These are phyloP conservation scores for Termitomyces sp. DNA, from an alignment of 768 basidiomycete genomes.

Conservation along the genomic window DNA sequence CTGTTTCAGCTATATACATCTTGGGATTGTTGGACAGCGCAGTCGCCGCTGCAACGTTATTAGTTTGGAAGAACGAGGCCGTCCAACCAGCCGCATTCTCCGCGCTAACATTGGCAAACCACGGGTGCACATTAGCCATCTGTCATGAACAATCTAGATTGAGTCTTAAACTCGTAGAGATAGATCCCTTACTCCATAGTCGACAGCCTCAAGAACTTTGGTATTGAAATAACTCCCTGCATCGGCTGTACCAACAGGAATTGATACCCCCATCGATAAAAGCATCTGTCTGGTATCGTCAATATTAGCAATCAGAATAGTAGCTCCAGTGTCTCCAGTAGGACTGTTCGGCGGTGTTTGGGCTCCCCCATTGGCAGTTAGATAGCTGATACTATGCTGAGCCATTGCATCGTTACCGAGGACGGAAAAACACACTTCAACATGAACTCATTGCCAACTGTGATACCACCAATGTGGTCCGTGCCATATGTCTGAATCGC, in stretches of 20 bases:
- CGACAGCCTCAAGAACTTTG: slow-evolving; percentile 51
- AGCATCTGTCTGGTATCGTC: slow-evolving; percentile 58
- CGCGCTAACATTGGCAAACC: slow-evolving; percentile 82
- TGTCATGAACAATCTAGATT: slow-evolving; percentile 16
- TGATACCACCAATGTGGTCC: slow-evolving; percentile 70
- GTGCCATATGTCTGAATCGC: slow-evolving; percentile 77
- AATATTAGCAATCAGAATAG: slow-evolving; percentile 61
- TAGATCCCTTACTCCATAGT: slow-evolving; percentile 56
- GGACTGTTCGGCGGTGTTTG: slow-evolving; percentile 46
- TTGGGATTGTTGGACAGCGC: slow-evolving; percentile 62
- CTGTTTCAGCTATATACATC: slow-evolving; percentile 94
- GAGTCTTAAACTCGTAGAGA: background rate
- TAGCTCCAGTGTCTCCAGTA: slow-evolving; percentile 57
- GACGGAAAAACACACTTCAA: slow-evolving; percentile 49
- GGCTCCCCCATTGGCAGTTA: slow-evolving; percentile 41
- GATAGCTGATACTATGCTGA: slow-evolving; percentile 37
- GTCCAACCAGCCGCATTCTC: slow-evolving; percentile 78
- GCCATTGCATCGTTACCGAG: background rate
- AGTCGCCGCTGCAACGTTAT: slow-evolving; percentile 54
- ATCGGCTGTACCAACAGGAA: slow-evolving; percentile 77
- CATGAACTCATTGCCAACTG: slow-evolving; percentile 91
- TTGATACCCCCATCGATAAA: slow-evolving; percentile 43
- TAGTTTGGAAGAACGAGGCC: slow-evolving; percentile 62
- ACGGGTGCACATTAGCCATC: slow-evolving; percentile 91
- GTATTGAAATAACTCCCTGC: slow-evolving; percentile 84